Percentiles rank a stretch among this genome's conserved stretches.
Evolutionary conservation across 2,329 filamentous ascomycete genomes (phyloP).

Genomic region (Arthrobotrys megalospora): DNA sequence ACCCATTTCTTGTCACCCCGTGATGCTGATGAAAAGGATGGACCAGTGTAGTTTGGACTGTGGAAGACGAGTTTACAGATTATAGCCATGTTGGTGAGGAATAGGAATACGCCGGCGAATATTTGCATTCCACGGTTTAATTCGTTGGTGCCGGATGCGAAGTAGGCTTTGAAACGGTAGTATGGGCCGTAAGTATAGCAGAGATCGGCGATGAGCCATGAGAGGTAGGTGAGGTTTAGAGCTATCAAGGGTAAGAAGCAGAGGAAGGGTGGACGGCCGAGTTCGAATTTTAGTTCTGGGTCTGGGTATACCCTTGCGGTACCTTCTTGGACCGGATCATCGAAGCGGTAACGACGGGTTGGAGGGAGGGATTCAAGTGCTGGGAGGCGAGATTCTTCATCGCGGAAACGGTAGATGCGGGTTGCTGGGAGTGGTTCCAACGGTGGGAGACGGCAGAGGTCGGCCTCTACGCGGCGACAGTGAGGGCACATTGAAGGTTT

Average conservation of each 20-base stretch:
- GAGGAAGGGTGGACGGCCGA: slow-evolving; percentile 31
- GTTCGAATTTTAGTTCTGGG: slow-evolving; percentile 45
- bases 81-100: slow-evolving; percentile 57
- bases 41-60: slow-evolving; percentile 46
- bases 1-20: slow-evolving; percentile 58
- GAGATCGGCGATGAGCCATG: slow-evolving; percentile 55
- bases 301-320: slow-evolving; percentile 57
- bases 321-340: slow-evolving; percentile 42
- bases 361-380: slow-evolving; percentile 51
- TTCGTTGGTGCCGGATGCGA: slow-evolving; percentile 29
- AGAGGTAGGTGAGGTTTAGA: slow-evolving; percentile 51
- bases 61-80: slow-evolving; percentile 56
- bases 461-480: slow-evolving; percentile 51
- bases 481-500: slow-evolving; percentile 54
- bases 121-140: slow-evolving; percentile 59
- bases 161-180: slow-evolving; percentile 53
- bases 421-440: slow-evolving; percentile 45
- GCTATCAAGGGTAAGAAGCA: slow-evolving; percentile 46
- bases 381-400: slow-evolving; percentile 52
- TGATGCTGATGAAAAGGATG: slow-evolving; percentile 47
- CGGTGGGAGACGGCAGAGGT: slow-evolving; percentile 46
- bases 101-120: slow-evolving; percentile 58
- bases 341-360: slow-evolving; percentile 52
- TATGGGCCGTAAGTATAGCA: slow-evolving; percentile 58
- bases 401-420: slow-evolving; percentile 47